phyloP scores from a whole-genome alignment of 306 rosid species.

The Castanea sativa region DNA sequence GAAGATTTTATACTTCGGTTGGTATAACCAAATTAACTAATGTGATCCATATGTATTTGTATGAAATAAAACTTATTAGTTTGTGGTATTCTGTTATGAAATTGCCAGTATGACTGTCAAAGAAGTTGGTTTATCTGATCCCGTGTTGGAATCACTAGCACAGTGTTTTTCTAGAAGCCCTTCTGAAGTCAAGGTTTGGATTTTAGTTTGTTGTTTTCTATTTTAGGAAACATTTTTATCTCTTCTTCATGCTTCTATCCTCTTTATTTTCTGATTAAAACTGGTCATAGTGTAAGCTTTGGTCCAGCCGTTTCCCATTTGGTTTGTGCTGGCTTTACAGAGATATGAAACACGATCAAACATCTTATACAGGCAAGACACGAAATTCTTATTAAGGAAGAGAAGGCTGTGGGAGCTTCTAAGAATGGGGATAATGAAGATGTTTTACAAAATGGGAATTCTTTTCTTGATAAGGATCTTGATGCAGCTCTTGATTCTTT shows the following conservation, averaged over 20 bases:
- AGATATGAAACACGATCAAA: slow-evolving; percentile 92
- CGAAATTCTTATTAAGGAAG: slow-evolving; percentile 56
- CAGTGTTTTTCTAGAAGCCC: slow-evolving; percentile 77
- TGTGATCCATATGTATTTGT: slow-evolving; percentile 20
- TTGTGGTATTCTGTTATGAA: slow-evolving; percentile 26
- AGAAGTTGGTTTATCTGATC: slow-evolving; percentile 73
- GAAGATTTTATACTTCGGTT: slow-evolving; percentile 95
- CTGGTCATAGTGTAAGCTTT: slow-evolving; percentile 75
- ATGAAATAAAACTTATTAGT: slow-evolving; percentile 22
- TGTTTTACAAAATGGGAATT: slow-evolving; percentile 50
- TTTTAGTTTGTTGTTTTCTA: slow-evolving; percentile 3
- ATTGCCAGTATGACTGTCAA: slow-evolving; percentile 70
- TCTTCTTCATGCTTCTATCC: slow-evolving; percentile 25
- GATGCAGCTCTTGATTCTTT: slow-evolving; percentile 97
- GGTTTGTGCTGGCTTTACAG: slow-evolving; percentile 90
- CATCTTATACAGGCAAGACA: slow-evolving; percentile 98
- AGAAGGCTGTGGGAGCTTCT: slow-evolving; percentile 46
- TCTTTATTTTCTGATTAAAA: slow-evolving; percentile 41
- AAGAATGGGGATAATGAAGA: slow-evolving; percentile 54
- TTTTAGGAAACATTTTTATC: slow-evolving; percentile 12
- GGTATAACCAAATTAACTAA: slow-evolving; percentile 38
- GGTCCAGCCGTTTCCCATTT: slow-evolving; percentile 93
- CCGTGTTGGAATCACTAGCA: slow-evolving; percentile 70
- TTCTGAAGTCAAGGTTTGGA: slow-evolving; percentile 69
- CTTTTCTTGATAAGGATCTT: slow-evolving; percentile 85